Evolutionary conservation across 441 rosid genomes (phyloP), one percentile per base, ranked within the genome.

Genomic region (Geranium incanum): DNA sequence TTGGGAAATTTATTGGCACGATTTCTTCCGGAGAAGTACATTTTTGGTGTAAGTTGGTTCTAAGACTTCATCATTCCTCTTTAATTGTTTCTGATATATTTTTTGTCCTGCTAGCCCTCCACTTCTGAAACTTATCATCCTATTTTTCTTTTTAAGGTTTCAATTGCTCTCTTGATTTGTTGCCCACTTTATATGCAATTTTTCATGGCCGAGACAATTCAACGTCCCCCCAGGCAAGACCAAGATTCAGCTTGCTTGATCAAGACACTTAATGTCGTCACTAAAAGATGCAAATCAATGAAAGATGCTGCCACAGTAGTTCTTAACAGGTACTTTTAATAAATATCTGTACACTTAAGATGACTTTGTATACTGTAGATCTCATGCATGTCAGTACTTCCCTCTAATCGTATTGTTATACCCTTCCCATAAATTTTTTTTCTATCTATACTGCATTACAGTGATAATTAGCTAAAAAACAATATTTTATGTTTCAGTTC

Each of bases 1-100:
- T 6, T 84, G 3, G 90, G 86, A 12, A 84, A 86, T 73, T 1
- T 86, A 38, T 63, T 86, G 68, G 88, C 90, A 19, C 81, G 80
- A 3, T 81, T 84, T 76, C 86, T 86, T 39, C 88, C 88, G 1
- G 81, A 75, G 80, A 77, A 75, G 66, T 83, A 78, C 78, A 83
- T 84, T 36, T 84, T 86, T 68, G 68, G 4, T 77, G 88, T 86
- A 75, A 70, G 83, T 55, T 70, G 37, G 15, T 60, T 70, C 23
- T 11, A 5, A 50, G 59, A 65, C 50, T 45, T 63, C 36, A 15
- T 59, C 65, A 8, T 6, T 1, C 4, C 65, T 62, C 37, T 21
- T 23, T 21, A 62, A 36, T 62, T 62, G 37, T 62, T 23, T 60
- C 65, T 60, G 65, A 19, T 60, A 60, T 21, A 9, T 60, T 60